A percentile compares a stretch with the other conserved stretches of the same genome.
Evolutionary conservation across 2,329 filamentous ascomycete species (phyloP).

Genomic region (Claviceps purpurea): DNA sequence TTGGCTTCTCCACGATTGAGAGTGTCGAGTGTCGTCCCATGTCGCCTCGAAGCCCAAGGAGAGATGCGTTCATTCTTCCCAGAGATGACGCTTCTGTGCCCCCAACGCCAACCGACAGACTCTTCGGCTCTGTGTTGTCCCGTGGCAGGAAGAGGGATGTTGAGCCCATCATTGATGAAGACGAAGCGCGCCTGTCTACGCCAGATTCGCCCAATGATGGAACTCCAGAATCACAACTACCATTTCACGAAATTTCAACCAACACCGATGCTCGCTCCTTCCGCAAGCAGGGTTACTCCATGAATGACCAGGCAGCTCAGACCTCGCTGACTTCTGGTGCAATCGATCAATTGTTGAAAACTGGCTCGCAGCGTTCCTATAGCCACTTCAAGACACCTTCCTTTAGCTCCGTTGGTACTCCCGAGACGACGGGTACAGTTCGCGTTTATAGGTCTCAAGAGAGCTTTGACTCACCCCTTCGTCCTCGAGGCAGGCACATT

Average conservation of each 20-base stretch:
- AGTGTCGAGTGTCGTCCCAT: conserved; percentile 33
- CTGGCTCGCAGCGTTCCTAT: conserved; percentile 14
- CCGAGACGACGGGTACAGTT: conserved; percentile 27
- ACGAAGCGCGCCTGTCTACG: conserved; percentile 45
- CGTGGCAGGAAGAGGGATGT: conserved; percentile 29
- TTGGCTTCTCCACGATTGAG: conserved; percentile 32
- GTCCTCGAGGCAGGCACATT: conserved; percentile 22
- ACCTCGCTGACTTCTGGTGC: conserved; percentile 71
- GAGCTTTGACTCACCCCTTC: conserved; percentile 31
- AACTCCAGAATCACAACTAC: conserved; percentile 41
- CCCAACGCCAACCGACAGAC: conserved; percentile 25
- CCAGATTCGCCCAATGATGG: conserved; percentile 26
- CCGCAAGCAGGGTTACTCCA: conserved; percentile 29
- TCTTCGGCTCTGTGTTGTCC: conserved; percentile 30
- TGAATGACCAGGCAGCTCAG: conserved; percentile 62
- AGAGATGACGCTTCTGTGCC: conserved; percentile 27
- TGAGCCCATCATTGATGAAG: conserved; percentile 45
- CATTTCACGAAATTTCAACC: conserved; percentile 49
- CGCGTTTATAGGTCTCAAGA: conserved; percentile 35
- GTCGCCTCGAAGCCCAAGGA: conserved; percentile 36
- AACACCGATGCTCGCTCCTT: conserved; percentile 33
- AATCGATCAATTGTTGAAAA: conserved; percentile 62
- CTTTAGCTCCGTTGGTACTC: conserved; percentile 19
- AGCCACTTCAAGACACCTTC: conserved; percentile 25
- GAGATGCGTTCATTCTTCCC: conserved; percentile 44